Percentiles rank a stretch among this genome's conserved stretches.
Evolutionary conservation across 2,329 filamentous ascomycete species (phyloP).

Genomic region (Hymenoscyphus infarciens): DNA sequence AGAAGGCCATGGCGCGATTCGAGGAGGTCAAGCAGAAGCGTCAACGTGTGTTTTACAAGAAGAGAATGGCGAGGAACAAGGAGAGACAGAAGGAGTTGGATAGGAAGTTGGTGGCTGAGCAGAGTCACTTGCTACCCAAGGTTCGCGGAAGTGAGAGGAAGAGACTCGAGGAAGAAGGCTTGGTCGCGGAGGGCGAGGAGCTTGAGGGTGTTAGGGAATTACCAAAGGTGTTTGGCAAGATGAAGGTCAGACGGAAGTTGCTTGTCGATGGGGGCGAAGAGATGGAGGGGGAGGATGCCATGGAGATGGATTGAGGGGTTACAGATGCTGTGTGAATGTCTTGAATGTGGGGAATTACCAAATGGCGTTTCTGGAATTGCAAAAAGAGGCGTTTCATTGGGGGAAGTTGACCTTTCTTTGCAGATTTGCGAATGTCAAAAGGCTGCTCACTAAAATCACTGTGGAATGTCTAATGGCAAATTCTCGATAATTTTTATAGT

Average conservation of each 20-base stretch:
- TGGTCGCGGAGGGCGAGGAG: slow-evolving; percentile 48
- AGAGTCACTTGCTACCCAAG: slow-evolving; percentile 84
- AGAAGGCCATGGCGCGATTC: slow-evolving; percentile 89
- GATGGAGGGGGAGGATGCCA: slow-evolving; percentile 46
- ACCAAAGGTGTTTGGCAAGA: slow-evolving; percentile 39
- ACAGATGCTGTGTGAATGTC: not conserved
- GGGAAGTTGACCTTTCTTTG: not conserved
- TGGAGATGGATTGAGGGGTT: slow-evolving; percentile 41
- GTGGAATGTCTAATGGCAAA: not conserved
- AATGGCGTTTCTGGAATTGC: slow-evolving; percentile 18
- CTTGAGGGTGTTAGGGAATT: slow-evolving; percentile 36
- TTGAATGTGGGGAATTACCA: not conserved
- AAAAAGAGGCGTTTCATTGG: slow-evolving; percentile 11
- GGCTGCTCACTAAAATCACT: not conserved
- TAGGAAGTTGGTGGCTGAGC: slow-evolving; percentile 83
- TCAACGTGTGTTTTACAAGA: slow-evolving; percentile 91
- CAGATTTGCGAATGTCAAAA: not conserved
- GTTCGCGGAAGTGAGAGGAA: slow-evolving; percentile 61
- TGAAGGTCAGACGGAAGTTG: slow-evolving; percentile 40
- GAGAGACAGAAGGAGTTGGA: slow-evolving; percentile 75
- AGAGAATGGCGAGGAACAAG: slow-evolving; percentile 87
- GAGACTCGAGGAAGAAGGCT: slow-evolving; percentile 50
- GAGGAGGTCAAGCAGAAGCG: slow-evolving; percentile 77
- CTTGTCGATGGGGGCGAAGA: slow-evolving; percentile 37
- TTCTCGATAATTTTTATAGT: not conserved